Base-by-base conservation (phyloP, 202 grass and related monocot genomes). In the Digitaria exilis region DNA sequence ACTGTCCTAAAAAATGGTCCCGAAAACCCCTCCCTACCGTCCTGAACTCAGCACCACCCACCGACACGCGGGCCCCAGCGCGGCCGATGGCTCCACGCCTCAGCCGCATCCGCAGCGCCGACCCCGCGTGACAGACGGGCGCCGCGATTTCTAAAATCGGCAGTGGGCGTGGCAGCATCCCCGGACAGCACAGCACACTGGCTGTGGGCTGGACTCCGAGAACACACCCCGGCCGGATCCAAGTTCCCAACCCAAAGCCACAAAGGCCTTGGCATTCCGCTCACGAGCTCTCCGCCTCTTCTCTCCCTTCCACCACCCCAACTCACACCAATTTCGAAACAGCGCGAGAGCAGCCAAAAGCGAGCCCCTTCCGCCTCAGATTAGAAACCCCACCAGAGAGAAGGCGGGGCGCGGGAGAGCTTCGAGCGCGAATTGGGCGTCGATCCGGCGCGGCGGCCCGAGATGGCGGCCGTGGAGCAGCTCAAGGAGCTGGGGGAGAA, bases 401-500 rank as follows among this genome's bases (percentile, higher is more conserved):
- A 18, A 68, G 71, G 68, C 29, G 41, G 16, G n/a, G 45, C 71
- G 28, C 29, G 51, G 79, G 71, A 68, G 84, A 68, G 84, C 69
- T 85, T 82, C 64, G 65, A 69, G 32, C 65, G 74, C 75, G 75
- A 83, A 63, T 75, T 83, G 67, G 71, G 69, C 48, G 68, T 66
- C 65, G 82, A 87, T 84, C 82, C 55, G 80, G 84, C 57, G 77
- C 25, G 58, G 64, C 72, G 52, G 69, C 81, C 71, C 57, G 73
- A 81, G 56, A 84, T 72, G 89, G 84, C 71, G 85, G 84, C 79
- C 31, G 88, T 86, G 79, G 91, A 82, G 81, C 93, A 94, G 85
- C 95, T 99, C 52, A 86, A 35, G 88, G 93, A 99, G 81, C 91
- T 99, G 69, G 93, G 96, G 75, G 86, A 86, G 79, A 94, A 96